Conservation (phyloP, 2,329 filamentous ascomycete genomes). For the Chrysoporthe puriensis region DNA sequence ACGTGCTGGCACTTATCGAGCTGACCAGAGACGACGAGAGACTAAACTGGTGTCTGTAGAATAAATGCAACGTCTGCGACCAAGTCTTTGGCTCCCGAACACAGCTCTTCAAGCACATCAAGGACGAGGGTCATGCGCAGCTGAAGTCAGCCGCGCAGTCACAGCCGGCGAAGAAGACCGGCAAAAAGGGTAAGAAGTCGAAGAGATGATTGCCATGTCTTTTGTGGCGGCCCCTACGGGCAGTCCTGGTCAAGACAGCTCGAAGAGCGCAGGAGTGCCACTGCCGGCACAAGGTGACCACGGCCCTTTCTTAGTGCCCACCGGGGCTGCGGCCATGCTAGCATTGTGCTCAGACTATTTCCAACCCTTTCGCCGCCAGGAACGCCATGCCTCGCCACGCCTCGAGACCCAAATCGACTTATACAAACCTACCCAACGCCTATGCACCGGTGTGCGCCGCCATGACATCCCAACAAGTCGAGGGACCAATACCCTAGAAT, state of each 20-base stretch:
- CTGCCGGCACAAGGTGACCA: neutral
- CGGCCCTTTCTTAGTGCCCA: neutral
- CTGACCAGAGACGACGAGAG: slow-evolving; percentile 7
- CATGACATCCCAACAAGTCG: slow-evolving; percentile 9
- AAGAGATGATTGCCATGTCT: slow-evolving; percentile 36
- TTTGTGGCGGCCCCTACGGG: neutral
- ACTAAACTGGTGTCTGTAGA: slow-evolving; percentile 33
- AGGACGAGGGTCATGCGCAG: slow-evolving; percentile 66
- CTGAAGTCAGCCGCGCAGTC: slow-evolving; percentile 45
- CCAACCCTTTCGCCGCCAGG: neutral
- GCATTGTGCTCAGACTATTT: slow-evolving; percentile 2
- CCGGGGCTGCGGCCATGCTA: neutral
- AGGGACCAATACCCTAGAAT: neutral
- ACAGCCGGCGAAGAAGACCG: slow-evolving; percentile 36
- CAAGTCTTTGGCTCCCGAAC: slow-evolving; percentile 63
- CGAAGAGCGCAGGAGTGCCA: neutral
- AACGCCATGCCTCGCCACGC: slow-evolving; percentile 7
- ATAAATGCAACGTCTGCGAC: slow-evolving; percentile 51
- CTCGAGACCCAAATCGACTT: neutral
- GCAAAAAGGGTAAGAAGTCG: slow-evolving; percentile 43
- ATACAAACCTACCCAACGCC: slow-evolving; percentile 10
- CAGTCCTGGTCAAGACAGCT: neutral
- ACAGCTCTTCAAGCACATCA: slow-evolving; percentile 74
- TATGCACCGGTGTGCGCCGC: slow-evolving; percentile 23
- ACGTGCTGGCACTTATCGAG: neutral